Base-by-base conservation (phyloP, 2,329 filamentous ascomycete species). In the Zasmidium angulare region DNA sequence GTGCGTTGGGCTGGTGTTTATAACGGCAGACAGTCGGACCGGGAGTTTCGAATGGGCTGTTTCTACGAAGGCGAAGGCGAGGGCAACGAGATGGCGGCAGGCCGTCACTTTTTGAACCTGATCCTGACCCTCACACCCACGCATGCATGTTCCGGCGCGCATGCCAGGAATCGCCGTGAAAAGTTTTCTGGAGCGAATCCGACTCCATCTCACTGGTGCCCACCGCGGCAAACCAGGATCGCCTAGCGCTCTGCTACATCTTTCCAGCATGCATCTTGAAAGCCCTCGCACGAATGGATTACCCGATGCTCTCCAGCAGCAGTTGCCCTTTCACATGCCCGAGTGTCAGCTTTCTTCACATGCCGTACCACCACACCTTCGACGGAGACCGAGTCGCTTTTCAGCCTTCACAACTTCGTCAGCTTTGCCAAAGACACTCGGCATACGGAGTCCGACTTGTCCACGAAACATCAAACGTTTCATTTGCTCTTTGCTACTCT, bases 211-310 rank as follows among this genome's bases (percentile, higher is more conserved):
- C 49, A 31, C 49, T 24, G 24, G 21, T 51, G 49, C 22, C 24
- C 49, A 24, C 22, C 24, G 52, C 52, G 36, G 52, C 26, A 9
- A 54, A n/a, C n/a, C 22, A 21, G 52, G 19, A 54, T 54, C 31
- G 52, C 31, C 40, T 54, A 46, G 52, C 31, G 31, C 48, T 12
- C 19, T 22, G 26, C 26, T 29, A 29, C 26, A 29, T 20, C 6
- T 4, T 3, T 3, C 19, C 46, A 48, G 19, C 46, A 24, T n/a
- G 48, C 48, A 50, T 50, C 48, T 26, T 19, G 17, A 23, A 29
- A 50, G 36, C 36, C 48, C 48, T 50, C 48, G 48, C 48, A 43
- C 36, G 14, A 43, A 43, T 43, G 36, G 36, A 43, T 43, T 43
- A 43, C 36, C 36, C 36, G 36, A 43, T 36, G 29, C 29, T 36